Evolutionary conservation across 257 asterid genomes (phyloP).

Genomic region (Solanum microdontum): DNA sequence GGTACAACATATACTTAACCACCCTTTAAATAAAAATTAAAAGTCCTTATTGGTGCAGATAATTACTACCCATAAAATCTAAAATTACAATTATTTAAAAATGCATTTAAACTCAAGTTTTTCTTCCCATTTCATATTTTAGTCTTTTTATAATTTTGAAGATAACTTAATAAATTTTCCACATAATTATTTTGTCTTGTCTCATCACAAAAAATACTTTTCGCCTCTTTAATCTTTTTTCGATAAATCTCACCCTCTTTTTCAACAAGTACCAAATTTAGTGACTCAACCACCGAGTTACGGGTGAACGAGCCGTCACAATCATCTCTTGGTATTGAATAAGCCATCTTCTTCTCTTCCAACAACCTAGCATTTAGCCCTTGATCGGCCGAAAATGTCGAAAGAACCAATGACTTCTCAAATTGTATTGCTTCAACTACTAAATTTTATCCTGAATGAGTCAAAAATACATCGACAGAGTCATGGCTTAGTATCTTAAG

Average conservation of each 20-base stretch:
- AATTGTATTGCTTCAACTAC: conserved; percentile 10
- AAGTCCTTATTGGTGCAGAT: background rate
- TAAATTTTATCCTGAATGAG: conserved; percentile 26
- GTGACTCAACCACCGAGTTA: conserved; percentile 3
- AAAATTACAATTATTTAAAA: background rate
- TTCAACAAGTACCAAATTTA: conserved; percentile 2
- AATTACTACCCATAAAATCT: background rate
- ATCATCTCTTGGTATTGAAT: conserved; percentile 2
- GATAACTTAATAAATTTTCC: background rate
- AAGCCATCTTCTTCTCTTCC: conserved; percentile 7
- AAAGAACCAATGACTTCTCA: conserved; percentile 11
- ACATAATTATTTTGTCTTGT: no score
- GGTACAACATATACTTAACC: no score
- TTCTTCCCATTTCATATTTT: background rate
- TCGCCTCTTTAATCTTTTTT: no score
- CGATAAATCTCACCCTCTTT: background rate
- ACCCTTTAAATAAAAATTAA: background rate
- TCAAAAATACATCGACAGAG: conserved; percentile 23
- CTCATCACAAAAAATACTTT: no score
- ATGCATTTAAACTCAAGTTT: background rate
- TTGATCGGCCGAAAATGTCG: conserved; percentile 16
- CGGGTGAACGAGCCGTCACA: conserved; percentile 6
- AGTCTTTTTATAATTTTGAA: background rate
- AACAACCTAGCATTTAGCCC: conserved; percentile 20
- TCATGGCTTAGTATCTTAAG: conserved; percentile 13